A percentile compares a stretch with the other conserved stretches of the same genome.
Evolutionary conservation across 345 rosid genomes (phyloP).

Genomic region (Balakata baccata): DNA sequence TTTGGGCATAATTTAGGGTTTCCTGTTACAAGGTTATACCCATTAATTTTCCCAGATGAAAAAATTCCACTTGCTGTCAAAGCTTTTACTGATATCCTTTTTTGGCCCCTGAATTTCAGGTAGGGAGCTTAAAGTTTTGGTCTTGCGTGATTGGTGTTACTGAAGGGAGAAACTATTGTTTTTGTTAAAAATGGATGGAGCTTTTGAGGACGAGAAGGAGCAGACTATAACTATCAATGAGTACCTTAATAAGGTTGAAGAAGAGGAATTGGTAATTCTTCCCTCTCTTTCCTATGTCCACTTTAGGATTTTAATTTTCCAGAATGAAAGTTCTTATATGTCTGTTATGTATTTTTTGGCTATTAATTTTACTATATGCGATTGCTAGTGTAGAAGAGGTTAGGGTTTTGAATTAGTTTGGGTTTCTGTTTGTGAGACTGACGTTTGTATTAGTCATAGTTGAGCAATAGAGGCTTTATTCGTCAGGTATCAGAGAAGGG

Average conservation of each 20-base stretch:
- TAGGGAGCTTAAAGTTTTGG: background rate
- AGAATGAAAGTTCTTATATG: background rate
- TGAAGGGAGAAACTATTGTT: too few species aligned
- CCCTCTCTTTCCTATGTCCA: background rate
- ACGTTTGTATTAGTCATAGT: background rate
- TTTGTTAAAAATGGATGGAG: slow-evolving; percentile 38
- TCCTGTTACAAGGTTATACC: background rate
- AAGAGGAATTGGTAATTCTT: slow-evolving; percentile 68
- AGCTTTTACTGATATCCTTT: background rate
- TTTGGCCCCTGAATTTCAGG: slow-evolving; percentile 9
- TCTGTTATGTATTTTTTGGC: background rate
- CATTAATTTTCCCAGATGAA: background rate
- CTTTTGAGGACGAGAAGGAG: slow-evolving; percentile 64
- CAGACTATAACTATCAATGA: slow-evolving; percentile 69
- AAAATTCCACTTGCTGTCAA: background rate
- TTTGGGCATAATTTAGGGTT: background rate
- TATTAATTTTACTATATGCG: background rate
- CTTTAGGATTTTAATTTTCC: background rate
- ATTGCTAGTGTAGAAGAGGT: background rate
- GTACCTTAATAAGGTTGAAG: slow-evolving; percentile 76
- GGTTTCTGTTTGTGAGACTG: background rate
- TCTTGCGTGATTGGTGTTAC: background rate
- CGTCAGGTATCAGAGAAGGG: too few species aligned
- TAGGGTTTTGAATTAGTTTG: background rate
- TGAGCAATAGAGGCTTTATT: background rate